Evolutionary conservation across 2,329 filamentous ascomycete species (phyloP).

Genomic region (Alternaria burnsii): DNA sequence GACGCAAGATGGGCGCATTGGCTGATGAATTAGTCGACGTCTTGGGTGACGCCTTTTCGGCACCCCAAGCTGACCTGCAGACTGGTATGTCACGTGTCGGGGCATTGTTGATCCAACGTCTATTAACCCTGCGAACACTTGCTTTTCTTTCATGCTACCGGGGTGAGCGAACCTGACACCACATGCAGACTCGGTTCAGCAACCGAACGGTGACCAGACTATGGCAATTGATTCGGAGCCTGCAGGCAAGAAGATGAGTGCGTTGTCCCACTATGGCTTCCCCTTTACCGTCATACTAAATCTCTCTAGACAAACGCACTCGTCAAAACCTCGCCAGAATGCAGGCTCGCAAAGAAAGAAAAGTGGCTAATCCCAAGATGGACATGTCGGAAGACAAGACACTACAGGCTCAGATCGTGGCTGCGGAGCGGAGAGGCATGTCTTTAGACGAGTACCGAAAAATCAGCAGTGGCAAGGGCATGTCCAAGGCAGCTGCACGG

Average conservation of each 20-base stretch:
- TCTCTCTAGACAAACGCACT: conserved; percentile 24
- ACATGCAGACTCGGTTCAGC: conserved; percentile 5
- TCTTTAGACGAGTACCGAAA: conserved; percentile 19
- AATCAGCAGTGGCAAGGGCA: conserved; percentile 12
- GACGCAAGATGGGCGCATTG: conserved; percentile 31
- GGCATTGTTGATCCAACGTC: conserved; percentile 1
- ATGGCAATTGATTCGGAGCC: conserved; percentile 21
- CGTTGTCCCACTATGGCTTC: conserved; percentile 1
- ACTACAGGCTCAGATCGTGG: conserved; percentile 19
- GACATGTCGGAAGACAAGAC: conserved; percentile 15
- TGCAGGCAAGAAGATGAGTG: conserved; percentile 31
- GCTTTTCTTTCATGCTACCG: conserved; percentile 4
- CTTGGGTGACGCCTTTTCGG: conserved; percentile 28
- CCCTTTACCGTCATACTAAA: background rate
- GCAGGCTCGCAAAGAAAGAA: conserved; percentile 24
- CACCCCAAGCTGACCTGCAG: conserved; percentile 6
- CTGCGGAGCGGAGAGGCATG: conserved; percentile 29
- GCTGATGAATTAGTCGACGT: conserved; percentile 29
- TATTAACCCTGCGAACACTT: background rate
- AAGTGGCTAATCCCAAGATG: conserved; percentile 9
- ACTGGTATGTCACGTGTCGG: conserved; percentile 21
- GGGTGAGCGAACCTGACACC: conserved; percentile 2
- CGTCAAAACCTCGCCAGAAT: conserved; percentile 32
- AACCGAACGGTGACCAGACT: conserved; percentile 16
- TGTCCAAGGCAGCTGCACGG: conserved; percentile 6